Conservation (phyloP, 257 asterid genomes). For the Fraxinus americana region DNA sequence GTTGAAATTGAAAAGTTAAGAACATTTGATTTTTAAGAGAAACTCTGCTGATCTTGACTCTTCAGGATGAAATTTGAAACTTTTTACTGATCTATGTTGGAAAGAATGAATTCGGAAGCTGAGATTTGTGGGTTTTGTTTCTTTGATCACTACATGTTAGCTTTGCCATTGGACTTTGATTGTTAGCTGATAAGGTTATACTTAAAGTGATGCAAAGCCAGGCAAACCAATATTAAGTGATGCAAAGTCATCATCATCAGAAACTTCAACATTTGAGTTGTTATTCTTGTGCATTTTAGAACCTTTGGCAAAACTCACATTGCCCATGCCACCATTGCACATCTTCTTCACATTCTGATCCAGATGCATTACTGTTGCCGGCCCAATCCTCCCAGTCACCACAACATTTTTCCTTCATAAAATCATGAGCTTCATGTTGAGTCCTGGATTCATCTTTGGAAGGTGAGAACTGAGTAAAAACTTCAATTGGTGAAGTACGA, state of each 20-base stretch:
- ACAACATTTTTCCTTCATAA: constrained; percentile 37
- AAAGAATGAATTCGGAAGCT: too few species aligned
- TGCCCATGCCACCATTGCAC: constrained; percentile 77
- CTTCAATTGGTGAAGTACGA: constrained; percentile 16
- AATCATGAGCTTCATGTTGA: constrained; percentile 24
- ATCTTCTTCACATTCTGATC: constrained; percentile 46
- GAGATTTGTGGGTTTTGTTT: too few species aligned
- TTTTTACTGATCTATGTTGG: too few species aligned
- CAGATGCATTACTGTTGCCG: constrained; percentile 37
- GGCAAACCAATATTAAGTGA: constrained; percentile 49
- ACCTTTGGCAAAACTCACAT: constrained; percentile 38
- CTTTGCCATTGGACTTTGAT: too few species aligned
- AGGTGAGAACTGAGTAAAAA: constrained; percentile 28
- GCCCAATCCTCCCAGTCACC: constrained; percentile 39
- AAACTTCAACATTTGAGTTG: constrained; percentile 28
- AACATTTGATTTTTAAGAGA: too few species aligned
- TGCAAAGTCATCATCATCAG: constrained; percentile 38
- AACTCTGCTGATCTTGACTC: too few species aligned
- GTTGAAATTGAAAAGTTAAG: too few species aligned
- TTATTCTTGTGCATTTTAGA: constrained; percentile 32
- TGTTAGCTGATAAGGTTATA: too few species aligned
- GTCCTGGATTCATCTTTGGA: constrained; percentile 29
- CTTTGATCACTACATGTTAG: too few species aligned
- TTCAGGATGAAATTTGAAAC: too few species aligned
- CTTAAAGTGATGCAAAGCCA: too few species aligned